phyloP scores from a whole-genome alignment of 2,329 filamentous ascomycete genomes.

The Cercospora sesami region DNA sequence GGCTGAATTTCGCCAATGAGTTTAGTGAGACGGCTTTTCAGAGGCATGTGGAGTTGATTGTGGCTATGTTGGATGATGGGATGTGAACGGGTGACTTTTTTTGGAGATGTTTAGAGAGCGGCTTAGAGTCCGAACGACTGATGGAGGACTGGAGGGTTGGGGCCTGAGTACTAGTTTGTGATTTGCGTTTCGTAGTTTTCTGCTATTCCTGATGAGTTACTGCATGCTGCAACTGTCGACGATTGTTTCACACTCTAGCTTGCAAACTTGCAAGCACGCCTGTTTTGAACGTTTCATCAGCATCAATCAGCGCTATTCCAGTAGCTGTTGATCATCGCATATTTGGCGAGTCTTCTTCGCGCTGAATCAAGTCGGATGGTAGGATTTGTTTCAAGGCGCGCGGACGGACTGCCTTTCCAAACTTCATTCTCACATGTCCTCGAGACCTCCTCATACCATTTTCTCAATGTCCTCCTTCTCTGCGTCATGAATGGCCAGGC shows the following conservation, averaged over 20 bases:
- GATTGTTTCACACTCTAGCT: too few species aligned
- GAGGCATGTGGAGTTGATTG: constrained; percentile 1
- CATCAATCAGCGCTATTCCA: not conserved
- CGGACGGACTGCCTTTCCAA: not conserved
- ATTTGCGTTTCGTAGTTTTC: not conserved
- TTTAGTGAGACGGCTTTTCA: constrained; percentile 9
- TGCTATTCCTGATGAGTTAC: not conserved
- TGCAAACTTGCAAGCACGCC: not conserved
- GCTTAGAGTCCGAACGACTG: too few species aligned
- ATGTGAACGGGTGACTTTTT: not conserved
- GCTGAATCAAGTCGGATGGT: not conserved
- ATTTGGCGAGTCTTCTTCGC: not conserved
- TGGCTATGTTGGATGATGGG: not conserved
- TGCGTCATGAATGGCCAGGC: not conserved
- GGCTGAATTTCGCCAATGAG: constrained; percentile 23
- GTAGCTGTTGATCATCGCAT: not conserved
- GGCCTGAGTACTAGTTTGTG: not conserved
- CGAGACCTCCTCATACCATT: not conserved
- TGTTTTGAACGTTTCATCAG: not conserved
- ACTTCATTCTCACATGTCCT: not conserved
- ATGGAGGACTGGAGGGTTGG: not conserved
- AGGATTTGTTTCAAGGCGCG: not conserved
- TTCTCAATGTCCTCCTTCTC: not conserved
- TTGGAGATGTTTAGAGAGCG: too few species aligned
- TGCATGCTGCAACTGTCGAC: too few species aligned